These are phyloP conservation scores for Croton setiger DNA, from an alignment of 441 rosid species.

Conservation along the genomic window DNA sequence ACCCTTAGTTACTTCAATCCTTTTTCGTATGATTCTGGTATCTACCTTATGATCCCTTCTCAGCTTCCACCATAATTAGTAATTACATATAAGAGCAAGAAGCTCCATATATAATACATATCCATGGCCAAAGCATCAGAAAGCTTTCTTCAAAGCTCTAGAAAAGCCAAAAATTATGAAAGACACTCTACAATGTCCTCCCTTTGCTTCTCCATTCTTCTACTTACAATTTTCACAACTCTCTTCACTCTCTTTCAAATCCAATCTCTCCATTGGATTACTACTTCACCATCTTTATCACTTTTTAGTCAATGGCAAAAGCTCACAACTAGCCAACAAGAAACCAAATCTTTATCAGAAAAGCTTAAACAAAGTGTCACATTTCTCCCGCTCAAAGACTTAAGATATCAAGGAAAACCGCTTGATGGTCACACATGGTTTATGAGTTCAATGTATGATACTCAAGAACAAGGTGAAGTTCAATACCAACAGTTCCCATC, in stretches of 20 bases:
- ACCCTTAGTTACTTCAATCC: too few species aligned
- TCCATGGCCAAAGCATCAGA: slow-evolving; percentile 28
- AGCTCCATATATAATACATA: not conserved
- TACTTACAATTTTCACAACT: slow-evolving; percentile 29
- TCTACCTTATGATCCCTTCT: not conserved
- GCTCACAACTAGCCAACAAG: slow-evolving; percentile 11
- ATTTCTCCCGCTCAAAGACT: slow-evolving; percentile 69
- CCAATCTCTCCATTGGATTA: slow-evolving; percentile 30
- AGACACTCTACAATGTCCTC: slow-evolving; percentile 11
- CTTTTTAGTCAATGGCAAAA: slow-evolving; percentile 24
- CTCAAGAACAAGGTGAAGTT: slow-evolving; percentile 52
- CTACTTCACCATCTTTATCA: slow-evolving; percentile 20
- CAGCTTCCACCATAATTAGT: not conserved
- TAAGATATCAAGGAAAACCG: slow-evolving; percentile 43
- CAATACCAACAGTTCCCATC: slow-evolving; percentile 69
- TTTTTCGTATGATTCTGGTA: slow-evolving; percentile 7
- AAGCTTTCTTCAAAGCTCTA: too few species aligned
- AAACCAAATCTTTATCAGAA: slow-evolving; percentile 25
- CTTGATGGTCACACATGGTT: slow-evolving; percentile 74
- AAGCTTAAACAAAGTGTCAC: slow-evolving; percentile 32
- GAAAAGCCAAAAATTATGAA: slow-evolving; percentile 4
- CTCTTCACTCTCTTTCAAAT: slow-evolving; percentile 46
- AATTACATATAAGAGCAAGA: not conserved
- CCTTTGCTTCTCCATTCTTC: slow-evolving; percentile 22
- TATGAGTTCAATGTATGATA: slow-evolving; percentile 68